phyloP scores from a whole-genome alignment of 1,284 basidiomycete genomes.

The Serendipita sp. region DNA sequence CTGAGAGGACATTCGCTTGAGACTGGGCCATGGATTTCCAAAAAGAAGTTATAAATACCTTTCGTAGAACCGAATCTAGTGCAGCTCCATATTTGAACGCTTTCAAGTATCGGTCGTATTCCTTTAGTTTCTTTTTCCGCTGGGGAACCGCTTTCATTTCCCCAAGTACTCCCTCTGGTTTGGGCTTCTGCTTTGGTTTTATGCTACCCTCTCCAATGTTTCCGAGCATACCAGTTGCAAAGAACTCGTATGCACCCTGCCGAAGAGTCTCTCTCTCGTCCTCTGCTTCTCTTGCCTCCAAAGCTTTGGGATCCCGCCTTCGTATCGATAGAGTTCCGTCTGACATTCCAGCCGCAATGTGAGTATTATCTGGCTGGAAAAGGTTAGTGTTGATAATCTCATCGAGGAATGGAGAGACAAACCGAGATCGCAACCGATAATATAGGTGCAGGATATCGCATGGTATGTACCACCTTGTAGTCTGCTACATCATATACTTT shows the following conservation, averaged over 20 bases:
- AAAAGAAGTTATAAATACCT: constrained; percentile 33
- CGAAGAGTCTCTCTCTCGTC: constrained; percentile 31
- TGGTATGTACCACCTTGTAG: constrained; percentile 94
- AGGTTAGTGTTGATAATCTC: background rate
- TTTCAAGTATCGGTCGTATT: constrained; percentile 85
- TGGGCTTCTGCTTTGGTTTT: constrained; percentile 39
- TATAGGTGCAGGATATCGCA: constrained; percentile 92
- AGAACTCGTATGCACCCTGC: constrained; percentile 57
- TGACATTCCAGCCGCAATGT: constrained; percentile 90
- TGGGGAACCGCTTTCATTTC: constrained; percentile 67
- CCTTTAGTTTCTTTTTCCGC: constrained; percentile 59
- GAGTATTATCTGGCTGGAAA: constrained; percentile 83
- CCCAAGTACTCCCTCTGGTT: constrained; percentile 32
- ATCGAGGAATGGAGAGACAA: constrained; percentile 18
- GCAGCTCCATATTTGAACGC: constrained; percentile 92
- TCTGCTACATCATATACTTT: constrained; percentile 95
- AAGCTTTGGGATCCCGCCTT: constrained; percentile 63
- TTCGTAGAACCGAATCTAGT: constrained; percentile 75
- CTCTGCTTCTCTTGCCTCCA: constrained; percentile 28
- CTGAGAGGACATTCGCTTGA: constrained; percentile 23
- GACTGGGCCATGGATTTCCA: background rate
- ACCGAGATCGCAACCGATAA: constrained; percentile 85
- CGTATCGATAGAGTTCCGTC: constrained; percentile 90
- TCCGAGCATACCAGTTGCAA: constrained; percentile 45
- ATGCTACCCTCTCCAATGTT: constrained; percentile 39